Evolutionary conservation across 1,139 yeast species (phyloP).

Genomic region (Nakaseomyces delphensis): DNA sequence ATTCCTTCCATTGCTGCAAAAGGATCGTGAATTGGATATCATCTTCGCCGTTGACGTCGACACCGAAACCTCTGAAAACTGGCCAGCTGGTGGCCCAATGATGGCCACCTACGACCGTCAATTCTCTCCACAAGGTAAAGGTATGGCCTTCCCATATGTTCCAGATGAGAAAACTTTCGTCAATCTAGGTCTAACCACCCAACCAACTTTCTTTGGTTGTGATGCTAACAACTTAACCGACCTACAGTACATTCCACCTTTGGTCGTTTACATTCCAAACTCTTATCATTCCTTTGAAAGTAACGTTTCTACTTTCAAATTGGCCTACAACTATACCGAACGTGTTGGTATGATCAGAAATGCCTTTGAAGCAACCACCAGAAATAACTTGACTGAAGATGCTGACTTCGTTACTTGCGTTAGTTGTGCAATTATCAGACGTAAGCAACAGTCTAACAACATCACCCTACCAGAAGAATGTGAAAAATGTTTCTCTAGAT

Average conservation of each 20-base stretch:
- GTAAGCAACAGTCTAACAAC: slow-evolving; percentile 69
- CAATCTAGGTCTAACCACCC: slow-evolving; percentile 45
- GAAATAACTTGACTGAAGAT: slow-evolving; percentile 65
- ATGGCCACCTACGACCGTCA: slow-evolving; percentile 61
- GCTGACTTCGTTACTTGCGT: slow-evolving; percentile 70
- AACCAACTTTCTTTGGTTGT: slow-evolving; percentile 84
- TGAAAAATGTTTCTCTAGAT: slow-evolving; percentile 55
- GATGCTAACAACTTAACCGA: slow-evolving; percentile 56
- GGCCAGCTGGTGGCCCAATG: slow-evolving; percentile 77
- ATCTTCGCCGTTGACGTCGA: slow-evolving; percentile 78
- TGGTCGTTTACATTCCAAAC: slow-evolving; percentile 74
- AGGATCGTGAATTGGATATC: slow-evolving; percentile 63
- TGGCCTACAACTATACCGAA: slow-evolving; percentile 52
- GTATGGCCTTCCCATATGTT: slow-evolving; percentile 69
- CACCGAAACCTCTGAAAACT: slow-evolving; percentile 58
- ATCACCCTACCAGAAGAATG: slow-evolving; percentile 62
- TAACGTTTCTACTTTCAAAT: slow-evolving; percentile 64
- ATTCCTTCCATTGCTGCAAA: slow-evolving; percentile 63
- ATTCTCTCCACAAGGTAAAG: slow-evolving; percentile 47
- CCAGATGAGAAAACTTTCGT: slow-evolving; percentile 67
- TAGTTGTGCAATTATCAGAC: slow-evolving; percentile 80
- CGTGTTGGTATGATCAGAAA: slow-evolving; percentile 57
- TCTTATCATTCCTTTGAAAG: slow-evolving; percentile 58
- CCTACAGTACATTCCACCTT: slow-evolving; percentile 52
- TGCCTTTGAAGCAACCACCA: slow-evolving; percentile 72